Conservation (phyloP, 2,329 filamentous ascomycete species). For the Fusarium sp. region DNA sequence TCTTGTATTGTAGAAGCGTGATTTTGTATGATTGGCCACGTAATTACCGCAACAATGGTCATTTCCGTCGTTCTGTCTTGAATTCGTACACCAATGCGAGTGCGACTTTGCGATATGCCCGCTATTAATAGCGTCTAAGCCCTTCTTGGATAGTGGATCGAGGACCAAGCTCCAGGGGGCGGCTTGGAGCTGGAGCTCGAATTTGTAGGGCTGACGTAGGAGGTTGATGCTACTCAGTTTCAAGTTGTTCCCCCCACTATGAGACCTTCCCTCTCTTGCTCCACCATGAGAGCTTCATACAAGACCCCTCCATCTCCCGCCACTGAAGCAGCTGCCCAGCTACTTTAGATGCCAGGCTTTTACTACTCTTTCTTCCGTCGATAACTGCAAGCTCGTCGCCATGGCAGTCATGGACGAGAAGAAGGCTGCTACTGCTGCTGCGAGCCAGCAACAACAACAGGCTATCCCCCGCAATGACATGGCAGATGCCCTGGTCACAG, state of each 20-base stretch:
- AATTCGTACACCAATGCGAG: not conserved
- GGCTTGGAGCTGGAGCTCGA: slow-evolving; percentile 1
- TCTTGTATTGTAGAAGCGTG: not conserved
- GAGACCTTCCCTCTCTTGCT: not conserved
- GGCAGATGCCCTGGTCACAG: slow-evolving; percentile 47
- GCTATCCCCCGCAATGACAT: slow-evolving; percentile 17
- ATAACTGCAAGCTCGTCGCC: slow-evolving; percentile 4
- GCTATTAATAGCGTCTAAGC: not conserved
- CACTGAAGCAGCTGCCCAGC: not conserved
- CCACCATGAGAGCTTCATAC: slow-evolving; percentile 12
- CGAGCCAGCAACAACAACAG: slow-evolving; percentile 33
- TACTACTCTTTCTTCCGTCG: not conserved
- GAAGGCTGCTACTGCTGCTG: slow-evolving; percentile 36
- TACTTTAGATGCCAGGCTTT: slow-evolving; percentile 4
- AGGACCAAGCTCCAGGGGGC: not conserved
- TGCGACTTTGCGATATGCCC: not conserved
- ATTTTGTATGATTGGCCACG: not conserved
- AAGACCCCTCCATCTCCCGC: slow-evolving; percentile 1
- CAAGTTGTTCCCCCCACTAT: slow-evolving; percentile 6
- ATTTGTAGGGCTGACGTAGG: slow-evolving; percentile 6
- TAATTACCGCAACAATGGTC: not conserved
- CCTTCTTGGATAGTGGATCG: not conserved
- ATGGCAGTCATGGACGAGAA: slow-evolving; percentile 46
- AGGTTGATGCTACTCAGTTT: not conserved
- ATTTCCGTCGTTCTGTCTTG: not conserved